Base-by-base conservation (phyloP, 495 filamentous ascomycete genomes). In the Tuber calosporum region DNA sequence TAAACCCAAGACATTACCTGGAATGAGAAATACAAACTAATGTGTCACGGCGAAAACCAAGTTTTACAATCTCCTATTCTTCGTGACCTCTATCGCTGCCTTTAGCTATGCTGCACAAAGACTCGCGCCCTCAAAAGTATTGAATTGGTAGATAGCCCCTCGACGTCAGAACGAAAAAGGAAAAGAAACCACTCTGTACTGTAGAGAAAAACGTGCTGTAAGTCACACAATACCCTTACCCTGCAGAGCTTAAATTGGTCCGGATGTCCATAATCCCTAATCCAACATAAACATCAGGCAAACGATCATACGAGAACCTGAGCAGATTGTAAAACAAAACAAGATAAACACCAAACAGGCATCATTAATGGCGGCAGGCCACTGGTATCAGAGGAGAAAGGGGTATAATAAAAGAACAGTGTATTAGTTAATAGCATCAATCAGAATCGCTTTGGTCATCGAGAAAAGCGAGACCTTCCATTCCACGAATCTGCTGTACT, bases 1-100 rank as follows among this genome's bases (percentile, higher is more conserved):
- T 72, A 38, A 62, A 17, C 53, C 53, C 6, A 30, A 36, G 7
- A 38, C 11, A 41, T 41, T 69, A 66, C 34, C 69, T n/a, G n/a
- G 11, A 58, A 48, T 36, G n/a, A 68, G 39, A 26, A 37, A 26
- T 43, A 41, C 34, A 58, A 69, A 45, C 48, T 78, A 81, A 11
- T 79, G 75, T 37, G 20, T 45, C 37, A 36, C 75, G 39, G 36
- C 40, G 66, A 37, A 45, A 69, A 58, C 67, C 36, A 68, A 97
- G 95, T 99, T 99, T 83, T 99, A 98, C 85, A 98, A 98, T 80
- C 87, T 97, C 4, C 92, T 97, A 2, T 86, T 98, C 2, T 99
- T 98, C 84, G 92, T 98, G 83, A 94, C 93, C 6, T 97, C 94
- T 0, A 91, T 97, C 42, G 93, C 93, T 3, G 89, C 95, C 72